Evolutionary conservation across 202 grass and related monocot genomes (phyloP), one percentile per base, ranked within the genome.

Genomic region (Hordeum pubiflorum): DNA sequence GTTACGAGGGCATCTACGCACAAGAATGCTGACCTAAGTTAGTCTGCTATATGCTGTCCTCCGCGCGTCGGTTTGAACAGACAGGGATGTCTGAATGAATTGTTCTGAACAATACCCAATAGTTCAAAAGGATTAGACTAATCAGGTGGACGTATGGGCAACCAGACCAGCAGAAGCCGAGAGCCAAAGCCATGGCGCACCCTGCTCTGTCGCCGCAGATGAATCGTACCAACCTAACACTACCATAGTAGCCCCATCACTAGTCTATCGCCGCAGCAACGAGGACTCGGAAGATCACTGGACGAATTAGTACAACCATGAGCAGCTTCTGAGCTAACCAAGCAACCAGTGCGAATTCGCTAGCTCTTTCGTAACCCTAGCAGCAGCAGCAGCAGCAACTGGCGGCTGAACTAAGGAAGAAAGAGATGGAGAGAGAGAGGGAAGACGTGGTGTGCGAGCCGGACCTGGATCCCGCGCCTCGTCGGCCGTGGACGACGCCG

Each of bases 391-490:
- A 24, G n/a, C 13, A 37, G 34, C 34, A 83, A 58, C 21, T 9
- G 76, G 27, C 9, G 17, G 38, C 31, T n/a, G 48, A 67, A 14
- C 4, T 23, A 58, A 43, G n/a, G 18, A 36, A 26, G 18, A 69
- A 12, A 12, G 40, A 61, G 10, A 9, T 17, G 14, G 39, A 6
- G 3, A 13, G 65, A 3, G 37, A 1, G 24, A 6, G 14, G 9
- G n/a, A 6, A 44, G 14, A 13, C 9, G 54, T 10, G 37, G 23
- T n/a, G 11, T 56, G 37, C n/a, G 29, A n/a, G 32, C 31, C 59
- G 21, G 68, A 84, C 81, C 86, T 88, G 75, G 2, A 38, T 13
- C 60, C 69, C 26, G 29, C 21, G 29, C 39, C 33, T 73, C 36
- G 37, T 46, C 79, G 79, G 79, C 21, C 14, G 9, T 55, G 67